Base-by-base conservation (phyloP, 768 basidiomycete genomes). In the Auriscalpium microsporum region DNA sequence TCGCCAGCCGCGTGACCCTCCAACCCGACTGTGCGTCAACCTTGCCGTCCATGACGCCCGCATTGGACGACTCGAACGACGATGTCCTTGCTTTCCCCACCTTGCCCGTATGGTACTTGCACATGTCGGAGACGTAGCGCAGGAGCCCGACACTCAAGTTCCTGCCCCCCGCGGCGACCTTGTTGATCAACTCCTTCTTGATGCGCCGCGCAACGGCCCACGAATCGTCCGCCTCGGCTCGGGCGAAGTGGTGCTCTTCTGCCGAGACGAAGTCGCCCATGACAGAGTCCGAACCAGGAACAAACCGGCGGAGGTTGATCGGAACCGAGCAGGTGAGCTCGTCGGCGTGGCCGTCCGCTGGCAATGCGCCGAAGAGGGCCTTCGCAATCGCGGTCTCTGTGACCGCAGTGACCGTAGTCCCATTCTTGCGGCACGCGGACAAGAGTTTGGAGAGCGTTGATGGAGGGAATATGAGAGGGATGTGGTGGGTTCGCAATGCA, bases 291-390 rank as follows among this genome's bases (percentile, higher is more conserved):
- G 16, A 40, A 14, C 10, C 51, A 17, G 37, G 33, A 8, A 52
- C 45, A 40, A 52, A 52, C 11, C 40, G 51, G 14, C 51, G 51
- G n/a, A 52, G 51, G 23, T 52, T 45, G 51, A 52, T 52, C 17
- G 51, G 51, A 14, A 33, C 34, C 13, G 21, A 17, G 21, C 37
- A 21, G 3, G 11, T 6, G 19, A 52, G 51, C 40, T 45, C 5
- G 40, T 44, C 42, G 17, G 51, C 51, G 23, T 17, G 35, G 13
- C 42, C 40, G 40, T 52, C 51, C 19, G 19, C 13, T 14, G 42
- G 40, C 17, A 52, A 42, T n/a, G 33, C 34, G 7, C 10, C 38
- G 34, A 52, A 52, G 10, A 52, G 33, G 10, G 51, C 51, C 8
- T 23, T 37, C 8, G 51, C 51, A 11, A 52, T 36, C 16, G 28